phyloP scores from a whole-genome alignment of 495 filamentous ascomycete genomes.

The Aspergillus heteromorphus region DNA sequence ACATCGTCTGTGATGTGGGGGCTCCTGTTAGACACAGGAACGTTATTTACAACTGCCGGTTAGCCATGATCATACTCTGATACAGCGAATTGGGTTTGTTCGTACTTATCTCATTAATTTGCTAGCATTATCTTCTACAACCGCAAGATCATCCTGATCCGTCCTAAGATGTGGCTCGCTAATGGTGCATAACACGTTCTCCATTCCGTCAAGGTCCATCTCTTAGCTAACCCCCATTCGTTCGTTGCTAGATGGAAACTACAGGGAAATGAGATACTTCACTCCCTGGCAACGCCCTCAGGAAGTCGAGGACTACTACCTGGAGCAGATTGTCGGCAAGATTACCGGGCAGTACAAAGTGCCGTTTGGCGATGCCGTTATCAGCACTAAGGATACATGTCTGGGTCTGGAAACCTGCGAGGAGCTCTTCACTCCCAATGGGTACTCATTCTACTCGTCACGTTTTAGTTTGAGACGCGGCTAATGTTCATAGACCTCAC shows the following conservation, averaged over 20 bases:
- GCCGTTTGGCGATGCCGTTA: slow-evolving; percentile 70
- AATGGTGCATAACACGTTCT: slow-evolving; percentile 44
- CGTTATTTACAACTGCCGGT: slow-evolving; percentile 66
- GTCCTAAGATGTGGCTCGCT: slow-evolving; percentile 81
- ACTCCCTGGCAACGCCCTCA: slow-evolving; percentile 56
- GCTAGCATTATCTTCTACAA: slow-evolving; percentile 56
- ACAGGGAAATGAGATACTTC: slow-evolving; percentile 51
- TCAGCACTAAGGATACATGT: slow-evolving; percentile 66
- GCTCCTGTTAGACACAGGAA: slow-evolving; percentile 62
- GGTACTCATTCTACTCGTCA: slow-evolving; percentile 19
- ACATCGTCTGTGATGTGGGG: slow-evolving; percentile 76
- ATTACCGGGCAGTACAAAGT: slow-evolving; percentile 59
- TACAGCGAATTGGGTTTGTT: neutral
- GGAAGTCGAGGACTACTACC: slow-evolving; percentile 65
- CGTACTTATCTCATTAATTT: neutral
- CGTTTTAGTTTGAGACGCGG: neutral
- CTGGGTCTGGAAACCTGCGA: slow-evolving; percentile 74
- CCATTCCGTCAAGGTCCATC: neutral
- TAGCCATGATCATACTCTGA: neutral
- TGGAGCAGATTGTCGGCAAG: slow-evolving; percentile 59
- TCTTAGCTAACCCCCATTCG: neutral
- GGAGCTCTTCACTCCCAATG: slow-evolving; percentile 69
- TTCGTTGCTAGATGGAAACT: slow-evolving; percentile 30
- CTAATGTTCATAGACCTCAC: slow-evolving; percentile 23
- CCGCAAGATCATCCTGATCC: slow-evolving; percentile 64